Evolutionary conservation across 805 yeast species (phyloP), one percentile per base, ranked within the genome.

Genomic region (Candida boidinii): DNA sequence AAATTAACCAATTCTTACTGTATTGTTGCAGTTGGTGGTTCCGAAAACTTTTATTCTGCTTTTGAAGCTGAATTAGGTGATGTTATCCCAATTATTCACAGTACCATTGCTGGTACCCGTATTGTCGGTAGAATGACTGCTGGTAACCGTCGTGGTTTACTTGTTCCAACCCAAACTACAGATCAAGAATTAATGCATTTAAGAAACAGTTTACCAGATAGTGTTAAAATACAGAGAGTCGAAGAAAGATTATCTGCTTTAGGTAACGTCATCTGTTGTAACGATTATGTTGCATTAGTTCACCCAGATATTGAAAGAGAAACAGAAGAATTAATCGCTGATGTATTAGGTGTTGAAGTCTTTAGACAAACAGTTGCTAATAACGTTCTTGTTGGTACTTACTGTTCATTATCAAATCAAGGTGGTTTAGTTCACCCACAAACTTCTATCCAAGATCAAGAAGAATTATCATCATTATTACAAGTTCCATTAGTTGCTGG

Each of bases 261-360:
- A 45, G 99, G 99, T 50, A 92, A 92, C 50, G 98, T 92, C 42
- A 87, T 92, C 53, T 90, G 97, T 64, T 90, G 97, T 66, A 92
- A 92, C 62, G 99, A 92, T 61, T 92, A 92, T 57, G 99, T 94
- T 49, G 99, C 99, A 4, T 73, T 92, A 44, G 98, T 92, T 34
- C 99, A 92, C 62, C 99, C 99, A 32, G 99, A 92, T 66, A 86
- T 92, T 45, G 99, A 92, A 68, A 80, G 98, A 58, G 99, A 92
- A 64, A 92, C 98, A 33, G 99, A 92, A 66, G 99, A 92, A 66
- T 68, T 92, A 48, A 92, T 92, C 55, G 95, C 97, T 29, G 99
- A 92, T 60, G 96, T 88, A 12, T 71, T 92, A 38, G 99, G 98
- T 39, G 99, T 92, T 34, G 99, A 92, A 64, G 99, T 92, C 29